phyloP scores from a whole-genome alignment of 305 asterid genomes.

The Stenogyne calaminthoides region DNA sequence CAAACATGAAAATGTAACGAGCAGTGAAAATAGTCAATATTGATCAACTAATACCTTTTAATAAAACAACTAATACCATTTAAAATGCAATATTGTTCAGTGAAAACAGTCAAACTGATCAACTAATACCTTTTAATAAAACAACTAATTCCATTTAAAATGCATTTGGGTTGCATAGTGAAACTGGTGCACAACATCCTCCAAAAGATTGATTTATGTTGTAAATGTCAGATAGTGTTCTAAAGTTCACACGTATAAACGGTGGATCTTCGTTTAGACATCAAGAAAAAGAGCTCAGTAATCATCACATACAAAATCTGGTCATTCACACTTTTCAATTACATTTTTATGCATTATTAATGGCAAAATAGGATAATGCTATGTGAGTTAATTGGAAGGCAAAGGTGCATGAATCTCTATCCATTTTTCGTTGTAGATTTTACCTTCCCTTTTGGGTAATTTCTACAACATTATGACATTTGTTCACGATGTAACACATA shows the following conservation, averaged over 20 bases:
- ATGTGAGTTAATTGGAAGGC: background rate
- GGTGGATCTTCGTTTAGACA: background rate
- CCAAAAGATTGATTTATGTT: too few relatives aligned
- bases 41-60: too few relatives aligned
- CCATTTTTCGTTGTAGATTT: background rate
- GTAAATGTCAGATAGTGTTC: background rate
- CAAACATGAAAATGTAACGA: background rate
- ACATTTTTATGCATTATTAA: too few relatives aligned
- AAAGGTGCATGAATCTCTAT: background rate
- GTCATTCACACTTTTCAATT: background rate
- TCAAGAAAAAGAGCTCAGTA: background rate
- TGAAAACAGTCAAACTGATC: too few relatives aligned
- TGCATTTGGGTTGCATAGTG: too few relatives aligned
- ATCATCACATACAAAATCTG: background rate
- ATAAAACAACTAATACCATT: too few relatives aligned
- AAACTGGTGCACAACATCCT: too few relatives aligned
- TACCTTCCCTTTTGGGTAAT: background rate
- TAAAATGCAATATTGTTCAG: too few relatives aligned
- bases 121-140: too few relatives aligned
- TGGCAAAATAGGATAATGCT: too few relatives aligned
- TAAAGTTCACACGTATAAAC: background rate
- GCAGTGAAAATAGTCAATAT: too few relatives aligned
- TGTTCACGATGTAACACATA: background rate
- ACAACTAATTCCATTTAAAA: too few relatives aligned
- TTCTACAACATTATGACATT: background rate